Conservation (phyloP, 2,329 filamentous ascomycete species). For the Chrysosporium queenslandicum region DNA sequence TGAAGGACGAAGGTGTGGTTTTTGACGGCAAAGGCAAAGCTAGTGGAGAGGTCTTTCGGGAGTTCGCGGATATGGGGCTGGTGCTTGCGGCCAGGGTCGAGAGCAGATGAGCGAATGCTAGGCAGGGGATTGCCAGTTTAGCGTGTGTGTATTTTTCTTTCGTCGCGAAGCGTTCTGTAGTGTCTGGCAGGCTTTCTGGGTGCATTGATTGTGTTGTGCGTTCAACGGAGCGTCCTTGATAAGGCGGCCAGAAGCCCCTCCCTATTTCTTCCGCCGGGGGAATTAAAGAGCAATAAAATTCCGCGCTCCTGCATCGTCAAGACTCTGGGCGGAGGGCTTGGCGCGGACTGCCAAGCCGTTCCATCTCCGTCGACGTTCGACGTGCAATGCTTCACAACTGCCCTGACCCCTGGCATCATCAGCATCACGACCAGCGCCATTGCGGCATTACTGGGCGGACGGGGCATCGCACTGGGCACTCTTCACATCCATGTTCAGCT, state of each 20-base stretch:
- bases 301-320: neutral
- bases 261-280: neutral
- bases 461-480: too few species aligned
- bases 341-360: conserved; percentile 4
- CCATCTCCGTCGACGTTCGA: neutral
- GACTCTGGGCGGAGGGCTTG: conserved; percentile 5
- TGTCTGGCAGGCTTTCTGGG: too few species aligned
- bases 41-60: conserved; percentile 26
- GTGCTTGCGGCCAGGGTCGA: neutral
- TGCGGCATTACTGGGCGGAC: too few species aligned
- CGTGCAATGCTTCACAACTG: conserved; percentile 6
- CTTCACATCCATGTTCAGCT: neutral
- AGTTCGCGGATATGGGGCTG: conserved; percentile 23
- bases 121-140: neutral
- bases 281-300: neutral
- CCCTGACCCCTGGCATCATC: conserved; percentile 3
- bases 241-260: neutral
- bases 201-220: neutral
- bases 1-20: conserved; percentile 36
- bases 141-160: neutral
- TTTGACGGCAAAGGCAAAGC: conserved; percentile 38
- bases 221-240: neutral
- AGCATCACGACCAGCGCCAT: too few species aligned
- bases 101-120: neutral
- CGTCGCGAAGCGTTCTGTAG: too few species aligned